Conservation (phyloP, 116 monocot genomes). For the Papilionanthe hybrid region DNA sequence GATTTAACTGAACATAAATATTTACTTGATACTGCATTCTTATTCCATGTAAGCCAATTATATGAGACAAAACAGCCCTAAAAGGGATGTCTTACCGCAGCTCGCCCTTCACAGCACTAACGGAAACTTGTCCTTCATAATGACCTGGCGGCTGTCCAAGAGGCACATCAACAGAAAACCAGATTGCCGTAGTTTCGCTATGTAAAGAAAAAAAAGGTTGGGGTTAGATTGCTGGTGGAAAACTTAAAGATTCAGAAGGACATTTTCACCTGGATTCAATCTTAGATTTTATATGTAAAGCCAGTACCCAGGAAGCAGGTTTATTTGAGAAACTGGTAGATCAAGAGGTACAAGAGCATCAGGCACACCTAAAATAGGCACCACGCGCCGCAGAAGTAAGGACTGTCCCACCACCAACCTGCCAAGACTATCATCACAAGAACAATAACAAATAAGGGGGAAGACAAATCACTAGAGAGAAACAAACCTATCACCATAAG, state of each 20-base stretch:
- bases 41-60: background rate
- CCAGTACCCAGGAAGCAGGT: conserved; percentile 82
- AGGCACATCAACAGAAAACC: conserved; percentile 89
- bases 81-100: conserved; percentile 28
- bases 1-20: background rate
- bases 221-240: conserved; percentile 8
- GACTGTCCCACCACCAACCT: conserved; percentile 76
- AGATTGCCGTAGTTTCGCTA: conserved; percentile 86
- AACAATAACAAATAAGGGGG: conserved; percentile 6
- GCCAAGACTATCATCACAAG: conserved; percentile 15
- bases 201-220: conserved; percentile 10
- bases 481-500: conserved; percentile 86
- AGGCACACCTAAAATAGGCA: conserved; percentile 94
- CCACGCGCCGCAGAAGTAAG: conserved; percentile 70
- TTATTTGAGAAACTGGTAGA: conserved; percentile 65
- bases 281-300: conserved; percentile 18
- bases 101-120: conserved; percentile 62
- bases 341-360: conserved; percentile 99
- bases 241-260: background rate
- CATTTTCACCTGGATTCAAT: conserved; percentile 11
- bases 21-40: background rate
- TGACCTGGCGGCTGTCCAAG: conserved; percentile 83
- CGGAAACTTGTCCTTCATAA: conserved; percentile 76
- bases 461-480: background rate
- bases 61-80: background rate